These are phyloP conservation scores for Dothideomycetidae sp. DNA, from an alignment of 2,329 filamentous ascomycete species.

Conservation along the genomic window DNA sequence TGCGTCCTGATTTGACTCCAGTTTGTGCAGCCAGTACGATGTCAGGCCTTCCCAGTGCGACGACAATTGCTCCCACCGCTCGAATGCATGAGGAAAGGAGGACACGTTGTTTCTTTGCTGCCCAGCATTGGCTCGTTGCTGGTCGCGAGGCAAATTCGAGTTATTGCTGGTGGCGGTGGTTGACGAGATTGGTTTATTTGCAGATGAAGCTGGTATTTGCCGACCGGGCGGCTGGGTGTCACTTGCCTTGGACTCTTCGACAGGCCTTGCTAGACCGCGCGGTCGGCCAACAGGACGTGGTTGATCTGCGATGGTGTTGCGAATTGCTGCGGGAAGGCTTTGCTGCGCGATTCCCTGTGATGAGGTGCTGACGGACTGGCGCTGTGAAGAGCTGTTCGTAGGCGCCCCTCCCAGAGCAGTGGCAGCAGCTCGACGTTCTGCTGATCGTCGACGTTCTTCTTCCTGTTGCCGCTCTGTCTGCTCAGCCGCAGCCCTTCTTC, in stretches of 20 bases:
- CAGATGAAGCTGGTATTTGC: slow-evolving; percentile 1
- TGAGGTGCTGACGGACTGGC: neutral
- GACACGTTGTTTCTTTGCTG: slow-evolving; percentile 31
- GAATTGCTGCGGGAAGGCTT: too few species aligned
- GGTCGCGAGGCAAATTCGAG: neutral
- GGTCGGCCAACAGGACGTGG: slow-evolving; percentile 6
- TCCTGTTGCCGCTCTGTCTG: slow-evolving; percentile 29
- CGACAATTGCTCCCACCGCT: slow-evolving; percentile 91
- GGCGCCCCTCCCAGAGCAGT: slow-evolving; percentile 26
- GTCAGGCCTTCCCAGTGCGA: slow-evolving; percentile 97
- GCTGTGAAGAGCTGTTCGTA: slow-evolving; percentile 2
- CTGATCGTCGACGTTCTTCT: slow-evolving; percentile 36
- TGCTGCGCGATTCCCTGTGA: too few species aligned
- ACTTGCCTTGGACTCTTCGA: slow-evolving; percentile 6
- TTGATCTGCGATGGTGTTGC: too few species aligned
- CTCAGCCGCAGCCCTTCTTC: slow-evolving; percentile 45
- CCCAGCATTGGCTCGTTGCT: slow-evolving; percentile 2
- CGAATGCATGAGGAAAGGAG: slow-evolving; percentile 89
- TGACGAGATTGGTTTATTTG: slow-evolving; percentile 1
- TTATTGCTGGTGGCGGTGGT: slow-evolving; percentile 5
- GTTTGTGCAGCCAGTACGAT: slow-evolving; percentile 86
- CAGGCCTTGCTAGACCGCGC: neutral
- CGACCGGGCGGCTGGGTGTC: too few species aligned
- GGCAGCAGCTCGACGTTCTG: slow-evolving; percentile 43
- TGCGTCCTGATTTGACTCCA: slow-evolving; percentile 82